These are phyloP conservation scores for Paramecium bursaria DNA, from an alignment of 73 alveolate species.

Conservation along the genomic window DNA sequence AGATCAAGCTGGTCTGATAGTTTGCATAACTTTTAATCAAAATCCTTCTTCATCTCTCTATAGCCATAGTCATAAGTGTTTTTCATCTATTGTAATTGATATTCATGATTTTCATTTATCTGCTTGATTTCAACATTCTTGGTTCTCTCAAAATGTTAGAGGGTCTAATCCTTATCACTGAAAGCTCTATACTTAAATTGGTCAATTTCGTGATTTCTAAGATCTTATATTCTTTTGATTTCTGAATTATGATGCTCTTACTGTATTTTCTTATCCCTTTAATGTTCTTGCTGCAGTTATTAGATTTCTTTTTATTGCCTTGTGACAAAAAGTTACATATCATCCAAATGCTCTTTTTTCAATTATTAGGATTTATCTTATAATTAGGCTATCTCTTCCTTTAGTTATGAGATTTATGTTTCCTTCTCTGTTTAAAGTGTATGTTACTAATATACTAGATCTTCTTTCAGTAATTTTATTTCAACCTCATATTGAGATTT, in stretches of 20 bases:
- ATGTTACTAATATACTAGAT: conserved; percentile 22
- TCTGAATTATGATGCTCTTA: not conserved
- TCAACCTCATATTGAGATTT: conserved; percentile 37
- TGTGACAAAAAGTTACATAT: not conserved
- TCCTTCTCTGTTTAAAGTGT: conserved; percentile 42
- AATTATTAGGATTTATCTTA: conserved; percentile 16
- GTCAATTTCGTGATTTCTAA: conserved; percentile 36
- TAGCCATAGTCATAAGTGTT: conserved; percentile 6
- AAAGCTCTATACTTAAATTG: conserved; percentile 29
- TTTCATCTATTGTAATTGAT: conserved; percentile 19
- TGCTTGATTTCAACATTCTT: conserved; percentile 30
- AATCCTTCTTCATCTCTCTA: not conserved
- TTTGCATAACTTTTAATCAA: conserved; percentile 14
- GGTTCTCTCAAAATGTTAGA: conserved; percentile 20
- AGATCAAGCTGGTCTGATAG: conserved; percentile 25
- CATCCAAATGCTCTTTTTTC: conserved; percentile 29
- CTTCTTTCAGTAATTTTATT: conserved; percentile 53
- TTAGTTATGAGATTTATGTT: not conserved
- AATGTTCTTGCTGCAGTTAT: not conserved
- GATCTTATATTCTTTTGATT: conserved; percentile 18
- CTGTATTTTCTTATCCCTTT: conserved; percentile 9
- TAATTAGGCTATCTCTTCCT: conserved; percentile 5
- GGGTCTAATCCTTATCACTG: conserved; percentile 43
- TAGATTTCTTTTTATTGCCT: conserved; percentile 39
- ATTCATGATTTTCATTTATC: not conserved